Evolutionary conservation across 2,329 filamentous ascomycete species (phyloP).

Genomic region (Fonsecaea nubica): DNA sequence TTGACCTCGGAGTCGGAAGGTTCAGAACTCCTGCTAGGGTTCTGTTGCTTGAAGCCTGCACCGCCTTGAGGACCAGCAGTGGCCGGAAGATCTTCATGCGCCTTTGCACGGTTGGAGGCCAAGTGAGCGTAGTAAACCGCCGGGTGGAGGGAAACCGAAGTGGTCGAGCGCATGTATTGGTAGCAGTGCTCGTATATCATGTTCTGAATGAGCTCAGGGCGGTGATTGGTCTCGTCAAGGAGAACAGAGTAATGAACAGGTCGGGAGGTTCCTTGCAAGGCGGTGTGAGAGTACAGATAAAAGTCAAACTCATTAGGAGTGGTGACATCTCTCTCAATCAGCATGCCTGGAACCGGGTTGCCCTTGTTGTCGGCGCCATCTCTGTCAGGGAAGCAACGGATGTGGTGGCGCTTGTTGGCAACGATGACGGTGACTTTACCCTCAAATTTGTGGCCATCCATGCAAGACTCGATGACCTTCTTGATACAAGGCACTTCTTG

Average conservation of each 20-base stretch:
- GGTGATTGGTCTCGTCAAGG: slow-evolving; percentile 75
- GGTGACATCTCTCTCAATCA: slow-evolving; percentile 89
- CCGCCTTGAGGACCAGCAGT: slow-evolving; percentile 51
- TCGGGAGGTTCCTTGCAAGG: slow-evolving; percentile 91
- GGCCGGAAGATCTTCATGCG: slow-evolving; percentile 67
- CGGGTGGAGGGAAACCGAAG: slow-evolving; percentile 83
- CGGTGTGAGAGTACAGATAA: slow-evolving; percentile 72
- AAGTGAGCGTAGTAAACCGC: slow-evolving; percentile 97
- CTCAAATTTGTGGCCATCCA: slow-evolving; percentile 45
- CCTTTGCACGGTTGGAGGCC: slow-evolving; percentile 77
- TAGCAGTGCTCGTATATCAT: slow-evolving; percentile 96
- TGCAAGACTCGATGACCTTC: slow-evolving; percentile 52
- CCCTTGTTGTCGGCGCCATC: slow-evolving; percentile 72
- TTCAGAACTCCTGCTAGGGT: slow-evolving; percentile 40
- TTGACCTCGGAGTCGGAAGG: slow-evolving; percentile 43
- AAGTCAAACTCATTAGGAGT: slow-evolving; percentile 92
- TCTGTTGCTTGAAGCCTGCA: slow-evolving; percentile 45
- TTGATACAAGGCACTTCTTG: slow-evolving; percentile 76
- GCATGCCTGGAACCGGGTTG: slow-evolving; percentile 83
- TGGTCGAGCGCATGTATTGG: slow-evolving; percentile 89
- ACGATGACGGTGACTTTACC: slow-evolving; percentile 84
- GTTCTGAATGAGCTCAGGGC: slow-evolving; percentile 74
- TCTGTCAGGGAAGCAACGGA: slow-evolving; percentile 81
- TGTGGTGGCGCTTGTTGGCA: slow-evolving; percentile 91
- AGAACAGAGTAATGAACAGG: slow-evolving; percentile 93